Conservation (phyloP, 192 early-diverging fungal species). For the Phlyctochytrium planicorne region DNA sequence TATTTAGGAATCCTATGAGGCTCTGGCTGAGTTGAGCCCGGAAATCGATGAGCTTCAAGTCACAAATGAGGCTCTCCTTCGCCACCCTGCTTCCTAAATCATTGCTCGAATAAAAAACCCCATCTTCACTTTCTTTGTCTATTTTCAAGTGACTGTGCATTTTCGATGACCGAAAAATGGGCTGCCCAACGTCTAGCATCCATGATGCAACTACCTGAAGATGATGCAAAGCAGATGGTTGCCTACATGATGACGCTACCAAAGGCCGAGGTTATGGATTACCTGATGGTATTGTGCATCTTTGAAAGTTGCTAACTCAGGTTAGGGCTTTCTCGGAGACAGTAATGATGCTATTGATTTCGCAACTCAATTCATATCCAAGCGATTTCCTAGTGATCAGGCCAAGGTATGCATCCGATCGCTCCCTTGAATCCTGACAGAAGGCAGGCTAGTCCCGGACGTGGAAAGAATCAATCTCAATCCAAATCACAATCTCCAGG, state of each 20-base stretch:
- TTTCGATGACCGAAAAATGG: too few relatives aligned
- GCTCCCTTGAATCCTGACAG: not conserved
- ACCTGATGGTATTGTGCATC: slow-evolving; percentile 16
- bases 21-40: slow-evolving; percentile 50
- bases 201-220: not conserved
- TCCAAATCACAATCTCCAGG: slow-evolving; percentile 11
- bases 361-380: slow-evolving; percentile 32
- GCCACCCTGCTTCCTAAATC: slow-evolving; percentile 43
- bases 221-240: slow-evolving; percentile 26
- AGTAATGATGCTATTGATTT: slow-evolving; percentile 26
- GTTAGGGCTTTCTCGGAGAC: slow-evolving; percentile 32
- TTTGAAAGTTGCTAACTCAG: not conserved
- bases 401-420: slow-evolving; percentile 3
- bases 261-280: slow-evolving; percentile 12
- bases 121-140: not conserved
- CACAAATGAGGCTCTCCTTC: slow-evolving; percentile 89
- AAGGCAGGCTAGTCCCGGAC: not conserved
- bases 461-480: not conserved
- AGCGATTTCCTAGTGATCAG: slow-evolving; percentile 9
- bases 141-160: too few relatives aligned
- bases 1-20: slow-evolving; percentile 37
- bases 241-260: slow-evolving; percentile 16
- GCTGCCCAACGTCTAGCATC: not conserved
- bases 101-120: not conserved
- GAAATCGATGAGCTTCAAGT: slow-evolving; percentile 93